A percentile compares a stretch with the other conserved stretches of the same genome.
Conservation (phyloP, 1,139 yeast species). For the Casaregolazyma suthepensis region DNA sequence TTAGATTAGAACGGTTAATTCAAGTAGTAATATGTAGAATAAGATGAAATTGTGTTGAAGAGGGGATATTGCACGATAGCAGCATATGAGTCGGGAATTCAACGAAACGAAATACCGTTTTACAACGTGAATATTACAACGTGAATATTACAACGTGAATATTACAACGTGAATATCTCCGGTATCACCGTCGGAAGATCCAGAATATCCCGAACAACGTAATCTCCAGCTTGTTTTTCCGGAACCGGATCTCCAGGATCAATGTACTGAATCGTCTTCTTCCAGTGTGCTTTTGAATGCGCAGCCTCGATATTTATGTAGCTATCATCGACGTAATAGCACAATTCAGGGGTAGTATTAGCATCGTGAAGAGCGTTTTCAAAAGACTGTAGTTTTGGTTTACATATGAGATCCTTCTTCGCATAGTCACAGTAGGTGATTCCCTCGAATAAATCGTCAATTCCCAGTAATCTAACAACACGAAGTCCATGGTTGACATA, state of each 20-base stretch:
- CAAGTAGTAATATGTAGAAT: neutral
- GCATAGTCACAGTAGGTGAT: constrained; percentile 85
- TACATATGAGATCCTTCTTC: constrained; percentile 63
- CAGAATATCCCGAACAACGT: constrained; percentile 40
- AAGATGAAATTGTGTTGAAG: neutral
- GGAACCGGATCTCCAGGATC: constrained; percentile 44
- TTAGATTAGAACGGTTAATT: neutral
- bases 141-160: constrained; percentile 35
- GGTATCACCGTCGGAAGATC: constrained; percentile 45
- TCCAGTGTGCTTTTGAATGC: constrained; percentile 38
- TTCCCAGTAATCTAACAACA: constrained; percentile 69
- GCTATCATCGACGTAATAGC: constrained; percentile 60
- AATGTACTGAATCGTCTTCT: constrained; percentile 51
- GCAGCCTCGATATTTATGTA: constrained; percentile 38
- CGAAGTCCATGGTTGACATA: constrained; percentile 78
- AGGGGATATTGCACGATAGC: neutral
- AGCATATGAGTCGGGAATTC: neutral
- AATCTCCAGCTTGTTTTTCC: constrained; percentile 39
- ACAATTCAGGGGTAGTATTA: constrained; percentile 46
- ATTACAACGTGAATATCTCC: constrained; percentile 39
- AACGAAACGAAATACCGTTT: neutral
- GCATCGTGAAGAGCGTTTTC: constrained; percentile 56
- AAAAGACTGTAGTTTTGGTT: constrained; percentile 67
- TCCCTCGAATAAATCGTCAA: constrained; percentile 90
- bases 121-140: neutral